Percentiles rank a stretch among this genome's conserved stretches.
Conservation (phyloP, 345 rosid species). For the Lepidium sativum region DNA sequence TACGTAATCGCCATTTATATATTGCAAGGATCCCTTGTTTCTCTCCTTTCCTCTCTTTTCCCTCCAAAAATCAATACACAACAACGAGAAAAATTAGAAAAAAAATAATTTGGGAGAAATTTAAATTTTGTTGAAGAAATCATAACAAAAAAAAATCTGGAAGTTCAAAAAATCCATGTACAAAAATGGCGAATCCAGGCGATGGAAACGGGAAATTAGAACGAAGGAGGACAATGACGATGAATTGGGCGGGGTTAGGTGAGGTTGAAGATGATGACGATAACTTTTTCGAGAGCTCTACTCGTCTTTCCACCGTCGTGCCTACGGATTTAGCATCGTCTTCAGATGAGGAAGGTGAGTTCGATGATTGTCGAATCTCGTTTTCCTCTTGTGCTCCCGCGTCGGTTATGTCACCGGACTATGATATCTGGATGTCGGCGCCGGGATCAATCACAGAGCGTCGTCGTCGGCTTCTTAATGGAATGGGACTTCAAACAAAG, state of each 20-base stretch:
- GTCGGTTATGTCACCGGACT: constrained; percentile 38
- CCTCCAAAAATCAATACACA: constrained; percentile 22
- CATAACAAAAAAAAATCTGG: background rate
- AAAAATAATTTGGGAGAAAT: background rate
- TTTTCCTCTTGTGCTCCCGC: constrained; percentile 36
- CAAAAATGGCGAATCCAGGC: constrained; percentile 9
- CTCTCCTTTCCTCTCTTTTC: constrained; percentile 22
- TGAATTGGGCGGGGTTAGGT: constrained; percentile 70
- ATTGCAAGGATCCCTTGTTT: constrained; percentile 17
- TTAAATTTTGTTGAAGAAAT: background rate
- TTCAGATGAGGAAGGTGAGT: constrained; percentile 58
- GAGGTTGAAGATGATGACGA: constrained; percentile 66
- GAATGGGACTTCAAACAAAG: constrained; percentile 58
- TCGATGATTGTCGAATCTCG: constrained; percentile 63
- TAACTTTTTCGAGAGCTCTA: constrained; percentile 49
- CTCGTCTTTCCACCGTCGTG: constrained; percentile 44
- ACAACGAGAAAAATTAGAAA: background rate
- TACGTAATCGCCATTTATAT: background rate
- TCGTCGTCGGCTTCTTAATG: constrained; percentile 57
- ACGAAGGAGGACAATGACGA: constrained; percentile 46
- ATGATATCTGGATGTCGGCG: constrained; percentile 80
- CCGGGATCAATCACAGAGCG: constrained; percentile 78
- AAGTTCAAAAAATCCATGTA: constrained; percentile 8
- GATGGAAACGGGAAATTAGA: constrained; percentile 33
- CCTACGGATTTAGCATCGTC: constrained; percentile 54